Percentiles rank a stretch among this genome's conserved stretches.
phyloP scores from a whole-genome alignment of 2,329 filamentous ascomycete species.

The Sphaerulina vaccinii region DNA sequence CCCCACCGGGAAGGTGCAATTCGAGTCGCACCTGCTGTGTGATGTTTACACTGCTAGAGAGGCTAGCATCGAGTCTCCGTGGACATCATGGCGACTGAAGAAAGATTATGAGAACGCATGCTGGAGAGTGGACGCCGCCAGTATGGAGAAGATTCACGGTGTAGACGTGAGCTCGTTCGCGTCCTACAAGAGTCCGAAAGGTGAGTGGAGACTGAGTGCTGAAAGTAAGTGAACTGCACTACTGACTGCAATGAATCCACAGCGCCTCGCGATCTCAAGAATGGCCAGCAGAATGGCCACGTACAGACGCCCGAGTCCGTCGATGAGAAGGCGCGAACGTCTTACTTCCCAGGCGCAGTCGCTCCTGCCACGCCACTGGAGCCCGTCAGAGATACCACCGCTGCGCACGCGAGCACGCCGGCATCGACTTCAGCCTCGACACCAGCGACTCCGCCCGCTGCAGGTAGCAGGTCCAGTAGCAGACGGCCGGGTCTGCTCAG shows the following conservation, averaged over 20 bases:
- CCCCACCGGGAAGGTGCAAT: neutral
- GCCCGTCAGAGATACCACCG: constrained; percentile 27
- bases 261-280: neutral
- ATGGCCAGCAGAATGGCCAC: constrained; percentile 9
- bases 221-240: neutral
- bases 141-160: constrained; percentile 28
- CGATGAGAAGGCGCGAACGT: constrained; percentile 14
- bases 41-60: neutral
- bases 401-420: constrained; percentile 22
- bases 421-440: neutral
- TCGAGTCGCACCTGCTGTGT: constrained; percentile 6
- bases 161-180: constrained; percentile 27
- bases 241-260: neutral
- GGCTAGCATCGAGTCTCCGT: neutral
- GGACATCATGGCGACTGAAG: constrained; percentile 18
- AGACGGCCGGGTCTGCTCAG: constrained; percentile 45
- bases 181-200: constrained; percentile 20
- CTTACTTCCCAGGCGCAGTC: constrained; percentile 25
- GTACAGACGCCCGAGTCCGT: constrained; percentile 3
- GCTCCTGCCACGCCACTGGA: constrained; percentile 25
- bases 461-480: constrained; percentile 6
- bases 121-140: constrained; percentile 17
- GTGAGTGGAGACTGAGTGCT: constrained; percentile 8
- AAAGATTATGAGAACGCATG: constrained; percentile 16
- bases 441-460: constrained; percentile 16